A percentile compares a stretch with the other conserved stretches of the same genome.
Evolutionary conservation across 2,329 filamentous ascomycete genomes (phyloP).

Genomic region (Apiospora malaysiana): DNA sequence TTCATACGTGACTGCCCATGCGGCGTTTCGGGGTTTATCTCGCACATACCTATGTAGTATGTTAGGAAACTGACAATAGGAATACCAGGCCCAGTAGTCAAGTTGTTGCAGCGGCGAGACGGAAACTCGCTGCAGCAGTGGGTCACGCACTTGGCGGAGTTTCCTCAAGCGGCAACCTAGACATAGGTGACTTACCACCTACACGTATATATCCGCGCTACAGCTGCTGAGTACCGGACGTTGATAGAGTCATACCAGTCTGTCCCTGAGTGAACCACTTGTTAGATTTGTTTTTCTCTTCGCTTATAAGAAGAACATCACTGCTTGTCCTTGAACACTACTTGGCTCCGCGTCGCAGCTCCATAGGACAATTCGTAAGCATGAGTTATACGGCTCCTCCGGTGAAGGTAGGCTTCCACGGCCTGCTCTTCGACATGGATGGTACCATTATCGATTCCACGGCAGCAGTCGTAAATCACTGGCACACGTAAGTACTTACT

Average conservation of each 20-base stretch:
- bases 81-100: no score
- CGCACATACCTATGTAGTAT: no score
- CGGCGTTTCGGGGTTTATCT: background rate
- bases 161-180: background rate
- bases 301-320: background rate
- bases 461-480: conserved; percentile 77
- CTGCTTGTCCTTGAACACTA: background rate
- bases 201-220: no score
- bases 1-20: background rate
- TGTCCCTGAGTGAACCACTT: background rate
- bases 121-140: background rate
- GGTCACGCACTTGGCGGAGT: background rate
- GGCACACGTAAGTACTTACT: conserved; percentile 64
- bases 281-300: background rate
- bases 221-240: no score
- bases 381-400: conserved; percentile 50
- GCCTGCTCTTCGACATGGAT: conserved; percentile 77
- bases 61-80: no score
- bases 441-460: conserved; percentile 86
- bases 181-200: background rate
- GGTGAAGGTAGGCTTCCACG: conserved; percentile 56
- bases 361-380: conserved; percentile 18
- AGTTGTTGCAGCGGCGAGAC: no score
- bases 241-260: background rate
- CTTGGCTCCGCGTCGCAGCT: background rate